A percentile compares a stretch with the other conserved stretches of the same genome.
These are phyloP conservation scores for Blastocystis sp. DNA, from an alignment of 352 stramenopile species.

Conservation along the genomic window DNA sequence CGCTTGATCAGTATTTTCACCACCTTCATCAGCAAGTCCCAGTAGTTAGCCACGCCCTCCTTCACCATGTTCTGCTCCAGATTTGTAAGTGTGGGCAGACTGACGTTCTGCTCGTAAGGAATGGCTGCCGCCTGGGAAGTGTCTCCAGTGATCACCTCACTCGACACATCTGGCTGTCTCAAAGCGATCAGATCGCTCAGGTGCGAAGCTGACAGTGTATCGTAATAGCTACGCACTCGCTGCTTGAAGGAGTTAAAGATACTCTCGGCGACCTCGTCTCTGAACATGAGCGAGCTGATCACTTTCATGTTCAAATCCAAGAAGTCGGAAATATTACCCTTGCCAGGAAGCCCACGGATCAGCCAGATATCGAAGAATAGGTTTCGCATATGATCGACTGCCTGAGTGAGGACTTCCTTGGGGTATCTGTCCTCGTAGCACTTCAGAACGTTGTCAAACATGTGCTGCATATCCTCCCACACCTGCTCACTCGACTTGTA, in stretches of 20 bases:
- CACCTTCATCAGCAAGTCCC: constrained; percentile 7
- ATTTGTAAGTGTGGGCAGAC: background rate
- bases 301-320: background rate
- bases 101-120: background rate
- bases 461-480: background rate
- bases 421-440: background rate
- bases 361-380: constrained; percentile 1
- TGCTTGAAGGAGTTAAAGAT: constrained; percentile 24
- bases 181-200: background rate
- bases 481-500: background rate
- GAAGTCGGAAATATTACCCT: background rate
- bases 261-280: constrained; percentile 36
- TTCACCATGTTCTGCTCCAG: constrained; percentile 2
- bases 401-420: background rate
- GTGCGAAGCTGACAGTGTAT: background rate
- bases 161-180: background rate
- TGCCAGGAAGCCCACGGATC: background rate
- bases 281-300: background rate
- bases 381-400: background rate
- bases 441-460: constrained; percentile 6
- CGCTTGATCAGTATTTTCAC: background rate
- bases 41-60: background rate
- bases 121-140: background rate
- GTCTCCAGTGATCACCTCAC: background rate
- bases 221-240: background rate